Evolutionary conservation across 2,329 filamentous ascomycete species (phyloP), one percentile per base, ranked within the genome.

Genomic region (Aspergillus transmontanensis): DNA sequence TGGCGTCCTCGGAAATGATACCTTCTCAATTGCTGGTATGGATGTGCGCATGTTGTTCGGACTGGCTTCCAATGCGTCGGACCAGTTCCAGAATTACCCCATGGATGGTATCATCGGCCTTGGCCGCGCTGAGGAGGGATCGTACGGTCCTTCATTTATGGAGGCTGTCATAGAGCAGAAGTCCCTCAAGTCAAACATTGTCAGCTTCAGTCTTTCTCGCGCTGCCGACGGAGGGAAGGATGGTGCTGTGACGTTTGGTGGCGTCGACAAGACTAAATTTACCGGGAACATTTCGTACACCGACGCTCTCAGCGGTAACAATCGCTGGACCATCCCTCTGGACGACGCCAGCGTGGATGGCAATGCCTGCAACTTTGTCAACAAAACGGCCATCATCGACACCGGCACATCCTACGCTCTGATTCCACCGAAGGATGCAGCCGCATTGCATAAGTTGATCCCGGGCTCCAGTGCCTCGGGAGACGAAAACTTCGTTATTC

Each of bases 81-180:
- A 87, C 58, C 89, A 95, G 66, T 96, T 97, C 75, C 79, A 82
- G 32, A 85, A 86, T 58, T 96, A 94, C 70, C 90, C 92, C 1
- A 93, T 96, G 77, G 93, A 97, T 75, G 93, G 93, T 28, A 96
- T 97, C 56, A 80, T 97, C 3, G 93, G 93, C 4, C 80, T 96
- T 28, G 90, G 91, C 19, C 88, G 89, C 69, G 85, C 84, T 64
- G 80, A 83, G 12, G 85, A 85, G 3, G 81, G 80, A 41, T 84
- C 75, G 3, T 74, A 81, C 62, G 73, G 73, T 4, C 86, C 90
- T 23, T 91, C 88, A 51, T 89, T 95, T 69, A 82, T 95, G 74
- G 82, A 89, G 45, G 80, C 84, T 2, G 78, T 96, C 51, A 80
- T 82, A 19, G 71, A 84, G 1, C 81, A 85, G n/a, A 83, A 85